These are phyloP conservation scores for Ganoderma leucocontextum DNA, from an alignment of 1,284 basidiomycete species.

Conservation along the genomic window DNA sequence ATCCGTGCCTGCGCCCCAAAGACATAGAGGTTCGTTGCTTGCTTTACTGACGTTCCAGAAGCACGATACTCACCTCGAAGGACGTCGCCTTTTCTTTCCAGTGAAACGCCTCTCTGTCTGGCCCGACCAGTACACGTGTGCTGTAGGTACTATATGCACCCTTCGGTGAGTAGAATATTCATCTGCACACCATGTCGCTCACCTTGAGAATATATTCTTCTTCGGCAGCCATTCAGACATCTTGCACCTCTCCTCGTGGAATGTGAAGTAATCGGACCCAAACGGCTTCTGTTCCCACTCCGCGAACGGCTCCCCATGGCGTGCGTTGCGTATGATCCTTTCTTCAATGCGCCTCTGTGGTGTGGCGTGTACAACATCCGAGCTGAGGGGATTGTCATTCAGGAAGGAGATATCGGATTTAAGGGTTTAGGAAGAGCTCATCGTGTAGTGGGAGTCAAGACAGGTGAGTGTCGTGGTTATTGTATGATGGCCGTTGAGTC, in stretches of 20 bases:
- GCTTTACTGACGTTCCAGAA: neutral
- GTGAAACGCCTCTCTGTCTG: neutral
- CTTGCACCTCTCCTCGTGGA: conserved; percentile 5
- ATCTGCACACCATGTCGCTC: neutral
- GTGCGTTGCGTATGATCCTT: too few relatives aligned
- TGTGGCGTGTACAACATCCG: conserved; percentile 8
- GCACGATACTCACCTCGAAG: conserved; percentile 4
- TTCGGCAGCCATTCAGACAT: conserved; percentile 17
- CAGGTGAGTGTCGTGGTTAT: too few relatives aligned
- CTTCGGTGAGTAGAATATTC: neutral
- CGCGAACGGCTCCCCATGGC: conserved; percentile 5
- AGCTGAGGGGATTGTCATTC: neutral
- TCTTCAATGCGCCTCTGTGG: too few relatives aligned
- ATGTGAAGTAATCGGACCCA: conserved; percentile 4
- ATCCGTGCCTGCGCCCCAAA: neutral
- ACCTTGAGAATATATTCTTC: conserved; percentile 1
- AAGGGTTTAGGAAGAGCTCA: neutral
- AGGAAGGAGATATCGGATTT: neutral
- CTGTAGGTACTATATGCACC: too few relatives aligned
- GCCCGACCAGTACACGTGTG: conserved; percentile 1
- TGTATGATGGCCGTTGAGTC: too few relatives aligned
- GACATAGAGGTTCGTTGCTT: neutral
- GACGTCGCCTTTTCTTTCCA: conserved; percentile 12
- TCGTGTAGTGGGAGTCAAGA: neutral
- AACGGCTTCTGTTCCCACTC: neutral